phyloP scores from a whole-genome alignment of 768 basidiomycete species.

The Clavulina sp. region DNA sequence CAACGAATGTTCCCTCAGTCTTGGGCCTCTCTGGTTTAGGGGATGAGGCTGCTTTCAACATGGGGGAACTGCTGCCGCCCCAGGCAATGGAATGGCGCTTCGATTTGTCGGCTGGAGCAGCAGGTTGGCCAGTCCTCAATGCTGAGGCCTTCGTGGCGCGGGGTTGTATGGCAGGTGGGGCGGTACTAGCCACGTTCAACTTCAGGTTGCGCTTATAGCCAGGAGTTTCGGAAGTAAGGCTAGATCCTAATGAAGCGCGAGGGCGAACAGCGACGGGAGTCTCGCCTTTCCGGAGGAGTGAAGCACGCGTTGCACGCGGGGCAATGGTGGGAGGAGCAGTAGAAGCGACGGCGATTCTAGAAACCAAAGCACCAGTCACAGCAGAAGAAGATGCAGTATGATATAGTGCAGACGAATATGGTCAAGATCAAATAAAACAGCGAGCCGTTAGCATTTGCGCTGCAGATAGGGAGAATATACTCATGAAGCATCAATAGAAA shows the following conservation, averaged over 20 bases:
- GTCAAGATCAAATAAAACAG: too few species aligned
- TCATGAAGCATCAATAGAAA: neutral
- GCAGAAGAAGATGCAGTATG: neutral
- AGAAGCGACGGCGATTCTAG: conserved; percentile 7
- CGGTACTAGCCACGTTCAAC: conserved; percentile 13
- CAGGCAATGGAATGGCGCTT: neutral
- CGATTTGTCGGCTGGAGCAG: conserved; percentile 30
- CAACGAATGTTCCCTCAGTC: conserved; percentile 37
- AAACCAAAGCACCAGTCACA: too few species aligned
- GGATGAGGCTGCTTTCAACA: neutral
- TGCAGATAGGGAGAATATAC: neutral
- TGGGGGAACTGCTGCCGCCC: neutral
- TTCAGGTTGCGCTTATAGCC: conserved; percentile 13
- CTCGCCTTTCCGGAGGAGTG: conserved; percentile 5
- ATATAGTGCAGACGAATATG: neutral
- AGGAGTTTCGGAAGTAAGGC: conserved; percentile 11
- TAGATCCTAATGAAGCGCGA: conserved; percentile 1
- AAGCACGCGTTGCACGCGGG: conserved; percentile 9
- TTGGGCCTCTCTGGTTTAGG: conserved; percentile 27
- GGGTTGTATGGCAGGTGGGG: conserved; percentile 51
- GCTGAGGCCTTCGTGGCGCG: conserved; percentile 60
- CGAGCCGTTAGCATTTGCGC: too few species aligned
- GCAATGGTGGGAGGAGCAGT: conserved; percentile 7
- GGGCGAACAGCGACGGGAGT: neutral
- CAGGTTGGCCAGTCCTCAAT: conserved; percentile 39